Percentiles rank a stretch among this genome's conserved stretches.
These are phyloP conservation scores for Elsinoe batatas DNA, from an alignment of 2,329 filamentous ascomycete genomes.

Conservation along the genomic window DNA sequence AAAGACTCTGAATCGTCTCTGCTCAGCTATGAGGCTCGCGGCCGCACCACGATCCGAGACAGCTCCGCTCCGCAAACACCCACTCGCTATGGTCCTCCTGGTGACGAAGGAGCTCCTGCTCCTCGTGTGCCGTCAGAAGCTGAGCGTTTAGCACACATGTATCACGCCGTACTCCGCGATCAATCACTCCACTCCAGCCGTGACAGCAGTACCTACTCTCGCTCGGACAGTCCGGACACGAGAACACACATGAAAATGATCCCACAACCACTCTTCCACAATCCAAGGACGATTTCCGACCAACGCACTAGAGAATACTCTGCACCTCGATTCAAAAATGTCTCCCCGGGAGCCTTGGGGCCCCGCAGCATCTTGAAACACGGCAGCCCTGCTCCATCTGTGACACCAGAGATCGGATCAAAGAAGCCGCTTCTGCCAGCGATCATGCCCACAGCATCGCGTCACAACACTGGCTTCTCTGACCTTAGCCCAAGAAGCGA, in stretches of 20 bases:
- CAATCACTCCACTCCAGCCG: background rate
- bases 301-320: background rate
- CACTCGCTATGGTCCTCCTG: background rate
- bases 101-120: background rate
- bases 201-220: slow-evolving; percentile 15
- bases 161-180: slow-evolving; percentile 20
- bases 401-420: background rate
- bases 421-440: background rate
- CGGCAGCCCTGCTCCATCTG: background rate
- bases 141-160: slow-evolving; percentile 18
- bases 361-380: background rate
- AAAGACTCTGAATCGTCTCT: slow-evolving; percentile 9
- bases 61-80: background rate
- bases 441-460: background rate
- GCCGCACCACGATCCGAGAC: slow-evolving; percentile 15
- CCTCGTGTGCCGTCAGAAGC: background rate
- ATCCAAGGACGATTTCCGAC: background rate
- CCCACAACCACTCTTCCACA: slow-evolving; percentile 23
- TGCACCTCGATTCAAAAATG: background rate
- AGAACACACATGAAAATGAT: slow-evolving; percentile 25
- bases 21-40: slow-evolving; percentile 17
- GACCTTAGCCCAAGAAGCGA: background rate
- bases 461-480: background rate
- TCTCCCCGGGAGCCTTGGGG: background rate
- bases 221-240: slow-evolving; percentile 15